phyloP scores from a whole-genome alignment of 2,329 filamentous ascomycete genomes.

The Metarhizium anisopliae region DNA sequence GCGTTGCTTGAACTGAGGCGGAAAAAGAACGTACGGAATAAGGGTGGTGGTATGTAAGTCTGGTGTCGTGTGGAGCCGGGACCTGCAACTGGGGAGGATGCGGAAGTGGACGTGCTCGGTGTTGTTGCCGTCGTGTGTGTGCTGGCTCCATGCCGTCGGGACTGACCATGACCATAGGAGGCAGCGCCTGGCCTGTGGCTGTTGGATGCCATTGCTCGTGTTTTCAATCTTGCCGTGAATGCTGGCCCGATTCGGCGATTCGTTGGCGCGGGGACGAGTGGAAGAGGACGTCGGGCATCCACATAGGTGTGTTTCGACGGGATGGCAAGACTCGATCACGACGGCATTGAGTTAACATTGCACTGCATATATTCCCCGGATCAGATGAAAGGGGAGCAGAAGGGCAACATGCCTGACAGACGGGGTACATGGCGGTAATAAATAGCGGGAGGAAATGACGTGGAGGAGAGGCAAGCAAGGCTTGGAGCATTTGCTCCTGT shows the following conservation, averaged over 20 bases:
- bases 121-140: neutral
- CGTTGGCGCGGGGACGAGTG: too few relatives aligned
- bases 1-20: neutral
- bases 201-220: neutral
- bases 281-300: too few relatives aligned
- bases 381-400: too few relatives aligned
- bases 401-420: too few relatives aligned
- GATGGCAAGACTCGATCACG: neutral
- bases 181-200: neutral
- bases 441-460: neutral
- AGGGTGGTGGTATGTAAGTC: conserved; percentile 32
- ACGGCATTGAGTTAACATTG: neutral
- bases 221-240: neutral
- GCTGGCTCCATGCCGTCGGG: neutral
- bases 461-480: neutral
- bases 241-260: too few relatives aligned
- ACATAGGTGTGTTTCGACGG: too few relatives aligned
- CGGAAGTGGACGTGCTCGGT: neutral
- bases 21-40: conserved; percentile 34
- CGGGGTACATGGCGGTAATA: neutral
- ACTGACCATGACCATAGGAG: neutral
- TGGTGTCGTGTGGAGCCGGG: conserved; percentile 3
- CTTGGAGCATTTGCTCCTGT: too few relatives aligned
- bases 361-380: neutral
- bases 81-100: conserved; percentile 2